These are phyloP conservation scores for Alternaria sp. DNA, from an alignment of 2,329 filamentous ascomycete species.

Conservation along the genomic window DNA sequence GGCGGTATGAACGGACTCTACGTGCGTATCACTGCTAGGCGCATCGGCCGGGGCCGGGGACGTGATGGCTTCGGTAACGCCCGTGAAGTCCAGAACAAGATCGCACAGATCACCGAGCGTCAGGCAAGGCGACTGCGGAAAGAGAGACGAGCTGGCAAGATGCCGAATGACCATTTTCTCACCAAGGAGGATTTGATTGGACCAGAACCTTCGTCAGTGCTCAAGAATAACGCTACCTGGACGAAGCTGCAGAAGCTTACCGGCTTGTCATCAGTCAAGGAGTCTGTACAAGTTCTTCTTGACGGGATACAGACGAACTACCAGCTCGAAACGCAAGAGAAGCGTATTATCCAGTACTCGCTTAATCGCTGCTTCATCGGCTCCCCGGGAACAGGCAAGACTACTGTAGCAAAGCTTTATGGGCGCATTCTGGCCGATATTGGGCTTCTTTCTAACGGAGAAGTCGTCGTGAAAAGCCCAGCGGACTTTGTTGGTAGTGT, in stretches of 20 bases:
- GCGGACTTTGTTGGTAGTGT: slow-evolving; percentile 73
- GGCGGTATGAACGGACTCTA: slow-evolving; percentile 68
- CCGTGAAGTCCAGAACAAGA: slow-evolving; percentile 69
- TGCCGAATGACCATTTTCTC: slow-evolving; percentile 66
- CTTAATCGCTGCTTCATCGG: slow-evolving; percentile 77
- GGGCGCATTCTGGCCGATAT: slow-evolving; percentile 72
- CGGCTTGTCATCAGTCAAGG: slow-evolving; percentile 70
- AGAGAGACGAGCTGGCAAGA: slow-evolving; percentile 54
- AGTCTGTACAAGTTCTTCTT: slow-evolving; percentile 66
- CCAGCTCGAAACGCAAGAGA: slow-evolving; percentile 68
- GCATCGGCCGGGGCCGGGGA: slow-evolving; percentile 69
- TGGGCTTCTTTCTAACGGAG: slow-evolving; percentile 71
- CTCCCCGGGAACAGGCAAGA: slow-evolving; percentile 67
- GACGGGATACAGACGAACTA: slow-evolving; percentile 72
- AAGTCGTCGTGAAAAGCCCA: slow-evolving; percentile 77
- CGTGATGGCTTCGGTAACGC: slow-evolving; percentile 77
- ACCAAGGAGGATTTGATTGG: slow-evolving; percentile 76
- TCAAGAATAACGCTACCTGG: slow-evolving; percentile 66
- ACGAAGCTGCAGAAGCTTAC: slow-evolving; percentile 64
- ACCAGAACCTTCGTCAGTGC: slow-evolving; percentile 65
- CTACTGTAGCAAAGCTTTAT: slow-evolving; percentile 72
- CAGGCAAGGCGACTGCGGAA: slow-evolving; percentile 65
- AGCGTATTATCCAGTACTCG: slow-evolving; percentile 65
- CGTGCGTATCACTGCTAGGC: slow-evolving; percentile 67
- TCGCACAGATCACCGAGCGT: slow-evolving; percentile 63